Conservation (phyloP, 2,329 filamentous ascomycete genomes). For the Colletotrichum cordylinicola region DNA sequence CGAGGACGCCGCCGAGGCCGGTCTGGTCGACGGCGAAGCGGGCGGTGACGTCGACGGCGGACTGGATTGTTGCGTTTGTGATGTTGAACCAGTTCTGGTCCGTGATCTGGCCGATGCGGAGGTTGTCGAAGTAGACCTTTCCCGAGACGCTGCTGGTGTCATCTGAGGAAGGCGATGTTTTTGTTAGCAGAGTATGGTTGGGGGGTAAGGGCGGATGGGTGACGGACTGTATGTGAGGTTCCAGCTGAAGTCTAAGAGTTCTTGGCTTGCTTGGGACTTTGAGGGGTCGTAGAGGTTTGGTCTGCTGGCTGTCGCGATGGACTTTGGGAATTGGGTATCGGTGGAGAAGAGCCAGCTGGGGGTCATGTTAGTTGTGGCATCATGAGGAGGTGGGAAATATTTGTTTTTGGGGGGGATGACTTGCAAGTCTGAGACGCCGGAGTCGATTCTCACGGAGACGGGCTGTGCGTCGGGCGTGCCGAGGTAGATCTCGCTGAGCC, state of each 20-base stretch:
- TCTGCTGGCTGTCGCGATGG: slow-evolving; percentile 36
- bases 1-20: slow-evolving; percentile 56
- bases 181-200: background rate
- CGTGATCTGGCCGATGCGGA: slow-evolving; percentile 43
- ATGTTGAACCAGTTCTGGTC: slow-evolving; percentile 39
- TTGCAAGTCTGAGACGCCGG: slow-evolving; percentile 11
- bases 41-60: slow-evolving; percentile 47
- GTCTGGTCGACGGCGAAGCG: slow-evolving; percentile 45
- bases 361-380: background rate
- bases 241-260: slow-evolving; percentile 52
- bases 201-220: slow-evolving; percentile 23
- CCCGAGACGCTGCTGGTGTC: slow-evolving; percentile 52
- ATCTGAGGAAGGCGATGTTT: slow-evolving; percentile 28
- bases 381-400: background rate
- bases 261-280: slow-evolving; percentile 47
- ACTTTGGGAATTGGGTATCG: slow-evolving; percentile 28
- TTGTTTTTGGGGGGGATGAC: background rate
- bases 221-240: slow-evolving; percentile 52
- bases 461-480: background rate
- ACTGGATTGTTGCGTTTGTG: slow-evolving; percentile 53
- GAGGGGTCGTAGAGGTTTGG: slow-evolving; percentile 52
- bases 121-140: slow-evolving; percentile 55
- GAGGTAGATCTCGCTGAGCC: slow-evolving; percentile 14
- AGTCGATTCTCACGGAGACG: slow-evolving; percentile 16
- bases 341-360: slow-evolving; percentile 30